A percentile compares a stretch with the other conserved stretches of the same genome.
Evolutionary conservation across 352 stramenopile genomes (phyloP).

Genomic region (Plasmopara halstedii): DNA sequence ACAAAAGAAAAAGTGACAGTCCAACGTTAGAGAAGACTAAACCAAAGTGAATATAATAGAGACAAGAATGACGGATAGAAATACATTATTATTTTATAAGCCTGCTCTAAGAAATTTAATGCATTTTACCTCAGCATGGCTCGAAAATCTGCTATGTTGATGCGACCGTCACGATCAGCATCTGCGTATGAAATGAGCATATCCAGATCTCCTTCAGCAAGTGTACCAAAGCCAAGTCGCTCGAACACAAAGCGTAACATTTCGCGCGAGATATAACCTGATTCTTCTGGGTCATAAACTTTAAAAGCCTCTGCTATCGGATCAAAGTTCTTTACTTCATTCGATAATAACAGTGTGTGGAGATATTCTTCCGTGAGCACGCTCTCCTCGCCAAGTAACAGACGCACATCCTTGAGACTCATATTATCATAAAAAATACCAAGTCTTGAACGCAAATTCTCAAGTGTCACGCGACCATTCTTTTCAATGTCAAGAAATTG

Average conservation of each 20-base stretch:
- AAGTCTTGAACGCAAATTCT: constrained; percentile 69
- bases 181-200: constrained; percentile 84
- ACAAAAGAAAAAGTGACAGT: constrained; percentile 24
- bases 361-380: constrained; percentile 73
- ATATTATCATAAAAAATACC: constrained; percentile 86
- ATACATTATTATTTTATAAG: too few species aligned
- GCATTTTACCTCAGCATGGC: constrained; percentile 44
- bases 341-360: constrained; percentile 70
- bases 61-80: too few species aligned
- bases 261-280: constrained; percentile 69
- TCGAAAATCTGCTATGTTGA: constrained; percentile 80
- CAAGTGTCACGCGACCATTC: constrained; percentile 70
- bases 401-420: constrained; percentile 66
- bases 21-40: not conserved
- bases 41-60: not conserved
- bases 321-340: constrained; percentile 88
- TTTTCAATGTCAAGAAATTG: constrained; percentile 86
- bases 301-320: constrained; percentile 85
- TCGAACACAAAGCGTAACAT: constrained; percentile 84
- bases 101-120: too few species aligned
- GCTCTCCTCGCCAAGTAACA: constrained; percentile 82
- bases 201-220: constrained; percentile 78
- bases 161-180: constrained; percentile 68
- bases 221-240: constrained; percentile 60
- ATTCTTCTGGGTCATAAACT: constrained; percentile 84